phyloP scores from a whole-genome alignment of 2,329 filamentous ascomycete genomes.

The Aspergillus novofumigatus region DNA sequence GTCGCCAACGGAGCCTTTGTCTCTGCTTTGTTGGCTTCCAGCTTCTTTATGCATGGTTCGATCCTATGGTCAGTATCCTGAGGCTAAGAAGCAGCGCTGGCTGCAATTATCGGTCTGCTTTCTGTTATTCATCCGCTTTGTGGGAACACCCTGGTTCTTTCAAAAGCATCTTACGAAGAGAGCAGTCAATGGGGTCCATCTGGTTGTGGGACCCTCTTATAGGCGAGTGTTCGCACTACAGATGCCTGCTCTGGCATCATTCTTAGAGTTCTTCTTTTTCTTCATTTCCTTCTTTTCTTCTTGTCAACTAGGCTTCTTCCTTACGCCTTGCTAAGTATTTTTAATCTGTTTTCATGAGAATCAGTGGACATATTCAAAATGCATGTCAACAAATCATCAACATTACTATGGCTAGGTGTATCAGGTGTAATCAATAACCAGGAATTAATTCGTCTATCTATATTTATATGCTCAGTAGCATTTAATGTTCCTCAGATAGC shows the following conservation, averaged over 20 bases:
- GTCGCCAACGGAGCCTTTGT: conserved; percentile 5
- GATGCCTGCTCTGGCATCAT: conserved; percentile 1
- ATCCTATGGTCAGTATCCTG: conserved; percentile 25
- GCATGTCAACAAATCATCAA: background rate
- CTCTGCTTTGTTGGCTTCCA: conserved; percentile 6
- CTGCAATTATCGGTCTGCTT: conserved; percentile 10
- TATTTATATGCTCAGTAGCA: background rate
- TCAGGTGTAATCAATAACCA: background rate
- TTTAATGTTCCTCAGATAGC: background rate
- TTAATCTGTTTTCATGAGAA: conserved; percentile 16
- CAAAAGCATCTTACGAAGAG: background rate
- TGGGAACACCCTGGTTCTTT: background rate
- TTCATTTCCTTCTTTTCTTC: conserved; percentile 5
- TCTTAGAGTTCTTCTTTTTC: conserved; percentile 4
- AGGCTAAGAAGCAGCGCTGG: conserved; percentile 6
- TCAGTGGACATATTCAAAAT: background rate
- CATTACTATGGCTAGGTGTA: background rate
- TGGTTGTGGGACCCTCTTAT: conserved; percentile 3
- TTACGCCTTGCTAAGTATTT: conserved; percentile 5
- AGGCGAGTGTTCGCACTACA: conserved; percentile 3
- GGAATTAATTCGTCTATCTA: background rate
- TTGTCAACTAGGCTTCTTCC: conserved; percentile 8
- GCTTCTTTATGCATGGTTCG: conserved; percentile 28
- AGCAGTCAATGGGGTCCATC: background rate
- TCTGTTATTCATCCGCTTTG: conserved; percentile 10